phyloP scores from a whole-genome alignment of 768 basidiomycete genomes.

The Agaricus subrufescens region DNA sequence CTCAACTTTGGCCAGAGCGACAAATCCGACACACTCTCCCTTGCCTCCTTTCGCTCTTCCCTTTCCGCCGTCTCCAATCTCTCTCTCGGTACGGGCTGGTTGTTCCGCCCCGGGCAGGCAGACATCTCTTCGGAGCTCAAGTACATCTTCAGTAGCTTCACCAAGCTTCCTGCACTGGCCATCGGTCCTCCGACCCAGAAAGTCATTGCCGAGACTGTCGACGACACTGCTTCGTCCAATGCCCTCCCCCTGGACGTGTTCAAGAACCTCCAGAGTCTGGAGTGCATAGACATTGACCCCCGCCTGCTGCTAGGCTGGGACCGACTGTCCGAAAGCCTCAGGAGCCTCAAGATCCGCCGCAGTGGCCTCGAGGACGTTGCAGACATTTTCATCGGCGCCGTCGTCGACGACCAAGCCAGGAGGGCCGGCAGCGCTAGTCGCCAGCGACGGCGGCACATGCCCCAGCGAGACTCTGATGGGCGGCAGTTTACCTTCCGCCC shows the following conservation, averaged over 20 bases:
- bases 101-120: conserved; percentile 54
- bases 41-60: conserved; percentile 72
- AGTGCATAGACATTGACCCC: conserved; percentile 79
- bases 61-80: conserved; percentile 71
- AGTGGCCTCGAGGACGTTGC: conserved; percentile 81
- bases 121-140: conserved; percentile 72
- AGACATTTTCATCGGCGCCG: conserved; percentile 71
- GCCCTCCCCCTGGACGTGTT: conserved; percentile 81
- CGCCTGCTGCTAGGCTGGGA: conserved; percentile 83
- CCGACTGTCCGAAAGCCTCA: conserved; percentile 60
- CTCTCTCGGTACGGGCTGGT: conserved; percentile 73
- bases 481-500: conserved; percentile 3
- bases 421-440: conserved; percentile 50
- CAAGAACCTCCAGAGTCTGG: conserved; percentile 76
- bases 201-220: conserved; percentile 61
- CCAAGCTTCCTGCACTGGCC: conserved; percentile 77
- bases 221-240: conserved; percentile 66
- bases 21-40: conserved; percentile 70
- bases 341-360: conserved; percentile 69
- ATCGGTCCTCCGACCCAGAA: conserved; percentile 62
- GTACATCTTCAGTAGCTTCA: conserved; percentile 86
- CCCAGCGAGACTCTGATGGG: conserved; percentile 11
- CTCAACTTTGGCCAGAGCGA: conserved; percentile 51
- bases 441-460: conserved; percentile 41
- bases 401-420: conserved; percentile 72